phyloP scores from a whole-genome alignment of 805 yeast species.

The Candida sakaeoensis region DNA sequence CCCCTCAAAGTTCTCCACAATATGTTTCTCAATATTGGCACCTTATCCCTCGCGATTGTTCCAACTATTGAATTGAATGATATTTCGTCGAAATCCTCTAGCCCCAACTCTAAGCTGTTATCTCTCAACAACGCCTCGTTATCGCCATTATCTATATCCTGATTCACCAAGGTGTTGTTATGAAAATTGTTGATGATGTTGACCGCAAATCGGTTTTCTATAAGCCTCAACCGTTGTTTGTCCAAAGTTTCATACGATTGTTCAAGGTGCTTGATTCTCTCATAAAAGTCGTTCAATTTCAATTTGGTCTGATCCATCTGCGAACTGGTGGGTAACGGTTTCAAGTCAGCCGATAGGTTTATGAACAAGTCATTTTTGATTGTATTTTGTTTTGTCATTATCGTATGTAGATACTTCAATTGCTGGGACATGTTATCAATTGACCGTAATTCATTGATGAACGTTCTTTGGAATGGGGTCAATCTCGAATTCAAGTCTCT shows the following conservation, averaged over 20 bases:
- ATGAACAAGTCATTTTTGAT: constrained; percentile 22
- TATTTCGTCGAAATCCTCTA: constrained; percentile 19
- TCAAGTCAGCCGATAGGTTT: constrained; percentile 49
- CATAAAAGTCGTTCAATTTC: constrained; percentile 22
- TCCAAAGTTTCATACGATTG: constrained; percentile 27
- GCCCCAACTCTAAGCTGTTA: constrained; percentile 20
- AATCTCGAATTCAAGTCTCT: constrained; percentile 47
- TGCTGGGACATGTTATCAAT: constrained; percentile 33
- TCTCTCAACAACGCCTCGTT: constrained; percentile 26
- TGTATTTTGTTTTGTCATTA: constrained; percentile 27
- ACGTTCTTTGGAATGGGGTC: constrained; percentile 45
- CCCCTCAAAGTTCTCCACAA: constrained; percentile 44
- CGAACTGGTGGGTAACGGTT: constrained; percentile 39
- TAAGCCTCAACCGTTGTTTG: constrained; percentile 17
- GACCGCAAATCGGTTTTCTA: constrained; percentile 37
- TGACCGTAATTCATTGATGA: constrained; percentile 36
- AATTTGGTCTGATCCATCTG: constrained; percentile 32
- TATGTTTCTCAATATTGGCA: constrained; percentile 35
- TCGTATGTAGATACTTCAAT: constrained; percentile 21
- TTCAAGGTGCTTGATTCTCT: constrained; percentile 35
- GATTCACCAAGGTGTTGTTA: constrained; percentile 15
- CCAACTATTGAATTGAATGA: constrained; percentile 35
- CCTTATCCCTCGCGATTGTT: constrained; percentile 30
- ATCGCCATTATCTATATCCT: constrained; percentile 16
- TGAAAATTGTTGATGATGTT: constrained; percentile 32